Evolutionary conservation across 202 grass and related monocot species (phyloP).

Genomic region (Zoysia matrella): DNA sequence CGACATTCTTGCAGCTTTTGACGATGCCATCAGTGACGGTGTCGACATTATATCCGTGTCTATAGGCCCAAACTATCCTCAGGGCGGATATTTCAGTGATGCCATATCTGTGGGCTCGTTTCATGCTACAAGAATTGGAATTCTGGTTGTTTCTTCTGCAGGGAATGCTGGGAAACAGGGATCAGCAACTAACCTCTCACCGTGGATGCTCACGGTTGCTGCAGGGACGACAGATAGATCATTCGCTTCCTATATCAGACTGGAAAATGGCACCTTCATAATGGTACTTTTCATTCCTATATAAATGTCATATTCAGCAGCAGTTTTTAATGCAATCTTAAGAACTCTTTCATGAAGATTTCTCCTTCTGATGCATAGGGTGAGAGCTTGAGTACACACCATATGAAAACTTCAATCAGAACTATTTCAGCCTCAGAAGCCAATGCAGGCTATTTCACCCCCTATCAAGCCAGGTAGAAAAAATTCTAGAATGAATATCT

Average conservation of each 20-base stretch:
- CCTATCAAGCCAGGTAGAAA: conserved; percentile 82
- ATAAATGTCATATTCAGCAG: not conserved
- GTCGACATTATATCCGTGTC: conserved; percentile 88
- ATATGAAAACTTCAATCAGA: conserved; percentile 60
- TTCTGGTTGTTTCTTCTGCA: conserved; percentile 79
- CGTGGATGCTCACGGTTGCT: conserved; percentile 80
- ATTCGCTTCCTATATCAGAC: conserved; percentile 59
- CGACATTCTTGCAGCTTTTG: conserved; percentile 77
- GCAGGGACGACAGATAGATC: conserved; percentile 72
- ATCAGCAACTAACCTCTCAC: conserved; percentile 70
- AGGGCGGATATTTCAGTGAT: conserved; percentile 73
- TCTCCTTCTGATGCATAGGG: conserved; percentile 50
- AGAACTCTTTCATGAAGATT: conserved; percentile 13
- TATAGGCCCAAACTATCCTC: conserved; percentile 65
- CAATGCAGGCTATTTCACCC: conserved; percentile 77
- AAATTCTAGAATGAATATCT: conserved; percentile 25
- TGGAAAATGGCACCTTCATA: conserved; percentile 62
- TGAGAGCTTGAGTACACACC: conserved; percentile 72
- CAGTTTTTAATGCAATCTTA: not conserved
- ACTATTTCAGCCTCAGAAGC: conserved; percentile 72
- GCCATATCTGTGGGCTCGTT: conserved; percentile 82
- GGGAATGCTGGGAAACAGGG: conserved; percentile 70
- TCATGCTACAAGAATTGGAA: conserved; percentile 69
- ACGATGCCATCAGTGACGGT: conserved; percentile 72
- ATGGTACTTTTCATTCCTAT: conserved; percentile 48